Base-by-base conservation (phyloP, 2,329 filamentous ascomycete species). In the Paraconiothyrium brasiliense region DNA sequence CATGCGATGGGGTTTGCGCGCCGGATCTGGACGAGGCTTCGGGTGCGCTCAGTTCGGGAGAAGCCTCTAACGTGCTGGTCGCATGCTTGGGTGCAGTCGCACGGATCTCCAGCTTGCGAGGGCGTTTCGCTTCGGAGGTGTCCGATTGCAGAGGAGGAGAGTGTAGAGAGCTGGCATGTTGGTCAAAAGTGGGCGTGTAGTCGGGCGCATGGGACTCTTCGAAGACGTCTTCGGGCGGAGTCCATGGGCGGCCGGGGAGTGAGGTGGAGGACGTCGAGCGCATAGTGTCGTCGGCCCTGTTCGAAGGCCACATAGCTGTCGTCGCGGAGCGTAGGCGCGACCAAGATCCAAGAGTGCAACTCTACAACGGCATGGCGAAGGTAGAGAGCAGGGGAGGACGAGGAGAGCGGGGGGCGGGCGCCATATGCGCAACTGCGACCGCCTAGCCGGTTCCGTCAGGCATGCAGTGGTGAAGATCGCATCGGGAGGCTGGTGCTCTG, bases 191-290 rank as follows among this genome's bases (percentile, higher is more conserved):
- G 7, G 51, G 37, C 32, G 51, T 62, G 56, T 47, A 62, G 55
- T 51, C 10, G 60, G 56, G 44, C 57, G 59, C 58, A 57, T 67
- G 72, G 35, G 65, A 63, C 37, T 69, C 67, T 4, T 64, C 63
- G 54, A 72, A 72, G 64, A 66, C 69, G 49, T 70, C 68, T 10
- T 76, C 70, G 10, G 75, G 75, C 52, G 75, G 75, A 48, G 75
- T 77, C 66, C 66, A 75, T 35, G 73, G 75, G 32, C 70, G 72
- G 41, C 41, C 54, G 43, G 49, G 54, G 13, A 27, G 37, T 24
- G 51, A 65, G 62, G 37, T 68, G 59, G 65, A 63, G 43, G 63
- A 62, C 27, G 68, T 65, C 13, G 71, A 62, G 48, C 67, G 65
- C 68, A 71, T 68, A 48, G 66, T 59, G 67, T 57, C 63, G 39